A percentile compares a stretch with the other conserved stretches of the same genome.
These are phyloP conservation scores for Perkinsus chesapeaki DNA, from an alignment of 169 alveolate species.

Conservation along the genomic window DNA sequence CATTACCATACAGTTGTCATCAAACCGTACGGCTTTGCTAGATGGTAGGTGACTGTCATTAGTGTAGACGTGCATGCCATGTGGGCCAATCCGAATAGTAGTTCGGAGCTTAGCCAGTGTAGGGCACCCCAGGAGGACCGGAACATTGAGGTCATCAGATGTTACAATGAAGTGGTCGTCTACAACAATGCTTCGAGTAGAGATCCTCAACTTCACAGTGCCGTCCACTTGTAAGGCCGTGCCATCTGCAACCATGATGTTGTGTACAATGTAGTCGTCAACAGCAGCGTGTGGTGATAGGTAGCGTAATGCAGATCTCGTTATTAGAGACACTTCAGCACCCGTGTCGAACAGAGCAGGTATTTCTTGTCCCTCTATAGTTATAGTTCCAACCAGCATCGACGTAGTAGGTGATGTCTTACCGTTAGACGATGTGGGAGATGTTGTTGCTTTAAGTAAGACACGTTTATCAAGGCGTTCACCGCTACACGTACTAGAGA, in stretches of 20 bases:
- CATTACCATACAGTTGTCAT: neutral
- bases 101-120: neutral
- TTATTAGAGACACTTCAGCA: neutral
- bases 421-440: neutral
- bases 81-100: neutral
- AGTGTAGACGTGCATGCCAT: neutral
- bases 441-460: neutral
- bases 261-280: neutral
- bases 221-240: neutral
- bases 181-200: neutral
- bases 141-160: neutral
- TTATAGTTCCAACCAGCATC: neutral
- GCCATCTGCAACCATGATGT: neutral
- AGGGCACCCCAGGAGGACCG: neutral
- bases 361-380: neutral
- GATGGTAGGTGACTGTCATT: neutral
- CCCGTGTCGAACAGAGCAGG: neutral
- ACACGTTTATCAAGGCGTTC: neutral
- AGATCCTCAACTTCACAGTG: neutral
- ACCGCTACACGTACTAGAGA: neutral
- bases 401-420: neutral
- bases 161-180: neutral
- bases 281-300: neutral
- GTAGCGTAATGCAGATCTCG: neutral
- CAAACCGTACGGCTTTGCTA: neutral